Evolutionary conservation across 129 eudicot genomes (phyloP).

Genomic region (Flaveria trinervia): DNA sequence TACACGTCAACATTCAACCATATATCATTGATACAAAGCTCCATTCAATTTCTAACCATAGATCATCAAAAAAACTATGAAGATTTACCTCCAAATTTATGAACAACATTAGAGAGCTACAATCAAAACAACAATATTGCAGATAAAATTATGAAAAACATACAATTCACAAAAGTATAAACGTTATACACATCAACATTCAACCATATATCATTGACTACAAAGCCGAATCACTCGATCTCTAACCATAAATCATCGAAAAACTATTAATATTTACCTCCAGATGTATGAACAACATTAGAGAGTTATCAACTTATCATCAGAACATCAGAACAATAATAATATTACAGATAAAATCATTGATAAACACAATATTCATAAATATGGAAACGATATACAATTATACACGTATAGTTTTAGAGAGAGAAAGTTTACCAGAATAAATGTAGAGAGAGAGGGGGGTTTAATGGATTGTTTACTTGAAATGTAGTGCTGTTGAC

Average conservation of each 20-base stretch:
- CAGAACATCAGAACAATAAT: not conserved
- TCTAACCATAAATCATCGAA: not conserved
- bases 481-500: slow-evolving; percentile 28
- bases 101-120: not conserved
- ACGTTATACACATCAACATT: not conserved
- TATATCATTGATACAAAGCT: slow-evolving; percentile 24
- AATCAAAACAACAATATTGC: not conserved
- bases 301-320: not conserved
- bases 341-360: not conserved
- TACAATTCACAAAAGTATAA: too few species aligned
- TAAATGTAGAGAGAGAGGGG: slow-evolving; percentile 6
- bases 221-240: not conserved
- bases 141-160: not conserved
- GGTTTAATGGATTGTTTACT: slow-evolving; percentile 20
- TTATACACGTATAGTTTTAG: slow-evolving; percentile 19
- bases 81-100: not conserved
- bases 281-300: not conserved
- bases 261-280: not conserved
- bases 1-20: not conserved
- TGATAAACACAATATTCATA: too few species aligned
- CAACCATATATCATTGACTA: too few species aligned
- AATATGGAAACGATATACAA: not conserved
- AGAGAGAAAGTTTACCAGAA: slow-evolving; percentile 36
- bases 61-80: not conserved
- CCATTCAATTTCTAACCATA: not conserved